Base-by-base conservation (phyloP, 768 basidiomycete genomes). In the Agaricus sinodeliciosus region DNA sequence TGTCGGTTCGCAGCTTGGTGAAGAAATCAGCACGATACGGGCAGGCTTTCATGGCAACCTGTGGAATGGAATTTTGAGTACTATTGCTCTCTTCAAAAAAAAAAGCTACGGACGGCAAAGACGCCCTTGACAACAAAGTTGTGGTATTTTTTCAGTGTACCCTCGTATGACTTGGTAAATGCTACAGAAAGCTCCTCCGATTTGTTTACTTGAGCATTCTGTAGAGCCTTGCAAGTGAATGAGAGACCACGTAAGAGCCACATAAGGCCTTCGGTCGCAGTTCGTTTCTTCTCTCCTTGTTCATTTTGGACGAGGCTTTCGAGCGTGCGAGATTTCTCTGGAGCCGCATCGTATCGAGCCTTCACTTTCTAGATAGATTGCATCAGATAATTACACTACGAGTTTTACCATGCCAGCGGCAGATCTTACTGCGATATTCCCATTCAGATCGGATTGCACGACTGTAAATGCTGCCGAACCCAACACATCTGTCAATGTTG, bases 161-260 rank as follows among this genome's bases (percentile, higher is more conserved):
- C 74, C 18, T 85, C 85, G 66, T 99, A 99, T 0, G 89, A 80
- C 42, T 82, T 81, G 26, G 72, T 82, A 69, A 99, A 99, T 16
- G 87, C 87, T 0, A 58, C 69, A 2, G 80, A 61, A 12, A 99
- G 80, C 64, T 93, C 88, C 43, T 72, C 65, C 1, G 64, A 63
- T 42, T 79, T 72, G 67, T 94, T 79, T 3, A 71, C 74, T 61
- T 92, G 87, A 0, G 85, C 79, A 42, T 76, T 71, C 57, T 87
- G 78, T 22, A 99, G 80, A 0, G 88, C 88, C 52, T 79, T 74
- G 69, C 85, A 82, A 31, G 95, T 99, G 74, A 99, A 99, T 26
- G 82, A 80, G 48, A 94, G 80, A 2, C 93, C 96, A 27, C 94
- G 84, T 44, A 94, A 77, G 45, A 99, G 79, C 96, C 96, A 99